Evolutionary conservation across 2,329 filamentous ascomycete species (phyloP).

Genomic region (Phialophora tarda): DNA sequence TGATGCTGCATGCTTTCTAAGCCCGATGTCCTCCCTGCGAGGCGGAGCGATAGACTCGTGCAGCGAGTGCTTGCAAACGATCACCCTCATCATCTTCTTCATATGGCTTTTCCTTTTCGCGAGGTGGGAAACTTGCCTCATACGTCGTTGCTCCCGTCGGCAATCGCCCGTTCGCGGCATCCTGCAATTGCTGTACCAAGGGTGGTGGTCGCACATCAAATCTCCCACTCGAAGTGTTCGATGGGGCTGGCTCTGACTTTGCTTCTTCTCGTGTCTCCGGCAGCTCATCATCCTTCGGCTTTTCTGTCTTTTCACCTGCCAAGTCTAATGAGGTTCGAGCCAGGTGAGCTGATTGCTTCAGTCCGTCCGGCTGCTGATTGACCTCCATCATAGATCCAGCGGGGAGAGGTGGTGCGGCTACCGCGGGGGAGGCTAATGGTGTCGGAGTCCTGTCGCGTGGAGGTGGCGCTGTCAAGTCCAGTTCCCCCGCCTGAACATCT

Average conservation of each 20-base stretch:
- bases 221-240: conserved; percentile 20
- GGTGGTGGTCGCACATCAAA: conserved; percentile 39
- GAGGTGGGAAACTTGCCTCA: conserved; percentile 8
- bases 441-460: conserved; percentile 34
- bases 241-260: conserved; percentile 18
- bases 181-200: conserved; percentile 34
- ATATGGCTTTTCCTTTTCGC: conserved; percentile 7
- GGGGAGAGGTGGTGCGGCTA: conserved; percentile 20
- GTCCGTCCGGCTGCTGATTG: conserved; percentile 20
- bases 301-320: conserved; percentile 18
- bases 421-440: conserved; percentile 22
- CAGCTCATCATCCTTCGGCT: conserved; percentile 4
- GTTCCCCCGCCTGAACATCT: conserved; percentile 75
- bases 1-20: background rate
- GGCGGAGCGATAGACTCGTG: conserved; percentile 38
- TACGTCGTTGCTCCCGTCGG: conserved; percentile 9
- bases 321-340: conserved; percentile 29
- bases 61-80: conserved; percentile 38
- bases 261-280: conserved; percentile 5
- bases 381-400: conserved; percentile 28
- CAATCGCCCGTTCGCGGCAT: conserved; percentile 30
- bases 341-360: conserved; percentile 17
- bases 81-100: conserved; percentile 55
- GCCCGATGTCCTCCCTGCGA: conserved; percentile 37
- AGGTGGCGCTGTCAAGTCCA: conserved; percentile 42